Evolutionary conservation across 371 early-diverging fungal species (phyloP).

Genomic region (Rhizopus sp.): DNA sequence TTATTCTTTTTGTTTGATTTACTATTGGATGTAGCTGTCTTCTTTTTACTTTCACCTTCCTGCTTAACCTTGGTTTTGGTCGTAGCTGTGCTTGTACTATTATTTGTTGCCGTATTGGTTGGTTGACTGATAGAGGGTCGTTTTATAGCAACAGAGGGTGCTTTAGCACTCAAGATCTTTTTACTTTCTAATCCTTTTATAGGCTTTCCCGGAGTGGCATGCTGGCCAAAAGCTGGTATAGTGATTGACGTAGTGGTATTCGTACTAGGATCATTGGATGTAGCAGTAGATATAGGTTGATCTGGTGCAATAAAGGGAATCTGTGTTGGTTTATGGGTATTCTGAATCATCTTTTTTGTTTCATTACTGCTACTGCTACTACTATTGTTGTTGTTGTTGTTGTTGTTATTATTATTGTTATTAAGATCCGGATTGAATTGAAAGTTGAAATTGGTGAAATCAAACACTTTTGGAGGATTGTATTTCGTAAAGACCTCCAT

Average conservation of each 20-base stretch:
- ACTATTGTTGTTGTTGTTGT: not conserved
- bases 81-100: not conserved
- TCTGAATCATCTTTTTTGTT: too few species aligned
- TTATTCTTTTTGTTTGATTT: slow-evolving; percentile 9
- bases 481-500: not conserved
- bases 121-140: not conserved
- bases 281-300: not conserved
- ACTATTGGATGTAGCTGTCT: slow-evolving; percentile 1
- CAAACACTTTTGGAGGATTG: not conserved
- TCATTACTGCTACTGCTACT: not conserved
- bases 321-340: too few species aligned
- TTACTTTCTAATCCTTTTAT: not conserved
- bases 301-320: too few species aligned
- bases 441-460: not conserved
- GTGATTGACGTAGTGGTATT: not conserved
- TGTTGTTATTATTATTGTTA: not conserved
- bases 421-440: not conserved
- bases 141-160: not conserved
- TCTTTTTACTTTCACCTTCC: slow-evolving; percentile 4
- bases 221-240: too few species aligned
- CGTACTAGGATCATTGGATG: not conserved
- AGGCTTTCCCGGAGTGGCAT: too few species aligned
- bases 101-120: not conserved
- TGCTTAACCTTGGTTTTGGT: not conserved
- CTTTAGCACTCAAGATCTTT: not conserved